Evolutionary conservation across 169 alveolate species (phyloP).

Genomic region (Hammondia hammondi): DNA sequence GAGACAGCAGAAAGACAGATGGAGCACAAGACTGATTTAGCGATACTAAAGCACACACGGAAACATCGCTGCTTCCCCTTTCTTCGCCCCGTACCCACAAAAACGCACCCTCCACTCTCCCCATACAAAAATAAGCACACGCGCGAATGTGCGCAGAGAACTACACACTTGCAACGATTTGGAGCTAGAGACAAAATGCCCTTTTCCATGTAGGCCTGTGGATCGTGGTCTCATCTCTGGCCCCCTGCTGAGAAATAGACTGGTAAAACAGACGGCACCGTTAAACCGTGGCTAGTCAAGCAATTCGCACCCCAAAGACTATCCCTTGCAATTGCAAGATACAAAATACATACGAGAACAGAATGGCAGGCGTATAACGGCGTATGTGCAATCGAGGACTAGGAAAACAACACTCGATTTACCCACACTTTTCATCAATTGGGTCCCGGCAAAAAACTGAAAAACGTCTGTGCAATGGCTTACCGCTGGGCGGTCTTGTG

Average conservation of each 20-base stretch:
- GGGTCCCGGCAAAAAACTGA: too few relatives aligned
- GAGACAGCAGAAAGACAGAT: not conserved
- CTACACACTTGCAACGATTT: not conserved
- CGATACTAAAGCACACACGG: not conserved
- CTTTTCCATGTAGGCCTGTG: not conserved
- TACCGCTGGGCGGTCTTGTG: conserved; percentile 79
- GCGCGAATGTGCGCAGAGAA: not conserved
- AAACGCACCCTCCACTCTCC: not conserved
- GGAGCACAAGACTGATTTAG: not conserved
- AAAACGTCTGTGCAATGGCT: not conserved
- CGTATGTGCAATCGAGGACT: not conserved
- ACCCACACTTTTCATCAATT: too few relatives aligned
- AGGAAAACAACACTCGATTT: too few relatives aligned
- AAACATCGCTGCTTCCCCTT: not conserved
- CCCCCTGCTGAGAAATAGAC: too few relatives aligned
- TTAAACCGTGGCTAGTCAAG: too few relatives aligned
- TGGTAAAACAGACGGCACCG: too few relatives aligned
- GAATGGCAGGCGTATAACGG: not conserved
- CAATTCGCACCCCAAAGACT: too few relatives aligned
- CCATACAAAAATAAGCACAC: not conserved
- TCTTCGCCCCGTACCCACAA: not conserved
- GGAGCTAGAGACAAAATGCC: not conserved
- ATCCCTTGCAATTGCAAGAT: not conserved
- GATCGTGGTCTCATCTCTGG: too few relatives aligned
- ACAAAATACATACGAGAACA: not conserved